Base-by-base conservation (phyloP, 2,329 filamentous ascomycete species). In the Talaromyces verruculosus region DNA sequence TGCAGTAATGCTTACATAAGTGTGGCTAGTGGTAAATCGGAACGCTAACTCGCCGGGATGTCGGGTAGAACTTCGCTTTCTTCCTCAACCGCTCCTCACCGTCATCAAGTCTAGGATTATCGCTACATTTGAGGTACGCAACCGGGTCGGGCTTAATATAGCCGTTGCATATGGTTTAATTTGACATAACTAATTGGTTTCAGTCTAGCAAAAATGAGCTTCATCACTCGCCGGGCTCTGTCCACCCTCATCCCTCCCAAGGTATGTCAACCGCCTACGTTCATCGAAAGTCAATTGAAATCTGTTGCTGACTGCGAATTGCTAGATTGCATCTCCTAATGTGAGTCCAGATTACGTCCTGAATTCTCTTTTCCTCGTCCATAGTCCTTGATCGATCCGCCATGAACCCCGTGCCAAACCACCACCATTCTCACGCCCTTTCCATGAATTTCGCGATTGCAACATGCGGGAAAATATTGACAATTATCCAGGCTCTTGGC, bases 221-320 rank as follows among this genome's bases (percentile, higher is more conserved):
- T 89, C 88, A 87, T 96, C 78, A 88, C 89, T 78, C 91, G 91
- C 84, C 89, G 93, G 84, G 91, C 88, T 87, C 90, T 97, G 79
- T 98, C 95, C 80, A 97, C 96, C 86, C 90, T 99, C 82, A 97
- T 99, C 77, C 96, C 96, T 75, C 95, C 96, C 78, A 99, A 99
- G 93, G 94, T 97, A 85, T 74, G 85, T 68, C 33, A 61, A 57
- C 39, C 58, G 28, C 19, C 33, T 11, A 28, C 11, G 5, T 22
- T 28, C 28, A 28, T 65, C 25, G 3, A 61, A 51, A 17, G 22
- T n/a, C 30, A 19, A 39, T 53, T 33, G 37, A 28, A 35, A 35
- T 25, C 66, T 71, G 51, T 75, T 76, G 71, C 82, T 84, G 77
- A 84, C 72, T 68, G 63, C 45, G 55, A 61, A 68, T 63, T 64